phyloP scores from a whole-genome alignment of 225 moss, liverwort and hornwort species.

The Sphagnum tenellum region DNA sequence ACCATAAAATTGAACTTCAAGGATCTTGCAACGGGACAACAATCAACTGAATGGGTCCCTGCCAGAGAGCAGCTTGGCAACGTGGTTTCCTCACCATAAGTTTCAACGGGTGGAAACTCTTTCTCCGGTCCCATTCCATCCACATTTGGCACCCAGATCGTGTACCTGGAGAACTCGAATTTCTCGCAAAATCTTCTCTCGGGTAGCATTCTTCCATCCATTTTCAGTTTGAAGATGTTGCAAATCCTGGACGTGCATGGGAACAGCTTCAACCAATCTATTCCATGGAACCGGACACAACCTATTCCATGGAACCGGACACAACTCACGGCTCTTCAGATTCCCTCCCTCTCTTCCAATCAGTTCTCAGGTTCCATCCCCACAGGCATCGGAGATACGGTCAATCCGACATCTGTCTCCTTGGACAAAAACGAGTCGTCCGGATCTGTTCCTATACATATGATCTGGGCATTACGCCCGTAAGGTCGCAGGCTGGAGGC shows the following conservation, averaged over 20 bases:
- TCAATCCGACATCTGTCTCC: conserved; percentile 18
- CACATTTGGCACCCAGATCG: conserved; percentile 16
- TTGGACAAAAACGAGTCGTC: conserved; percentile 34
- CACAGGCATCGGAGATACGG: conserved; percentile 10
- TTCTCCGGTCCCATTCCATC: conserved; percentile 28
- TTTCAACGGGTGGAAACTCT: conserved; percentile 22
- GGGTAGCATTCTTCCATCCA: conserved; percentile 11
- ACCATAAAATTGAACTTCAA: conserved; percentile 15
- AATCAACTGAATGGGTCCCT: conserved; percentile 20
- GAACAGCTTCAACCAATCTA: conserved; percentile 18
- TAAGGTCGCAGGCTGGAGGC: too few relatives aligned
- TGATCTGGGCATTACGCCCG: too few relatives aligned
- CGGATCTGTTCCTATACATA: conserved; percentile 21
- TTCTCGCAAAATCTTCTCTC: conserved; percentile 20
- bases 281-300: conserved; percentile 21
- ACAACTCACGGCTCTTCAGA: conserved; percentile 21
- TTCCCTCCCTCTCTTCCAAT: conserved; percentile 39
- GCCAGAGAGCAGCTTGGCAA: conserved; percentile 17
- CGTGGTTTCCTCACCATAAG: conserved; percentile 12
- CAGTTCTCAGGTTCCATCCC: conserved; percentile 30
- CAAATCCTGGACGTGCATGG: conserved; percentile 12
- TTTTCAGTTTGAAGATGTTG: conserved; percentile 18
- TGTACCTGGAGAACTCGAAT: conserved; percentile 19
- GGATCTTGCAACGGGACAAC: conserved; percentile 17
- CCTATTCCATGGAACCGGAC: conserved; percentile 24